phyloP scores from a whole-genome alignment of 352 stramenopile species.

The Plasmopara muralis region DNA sequence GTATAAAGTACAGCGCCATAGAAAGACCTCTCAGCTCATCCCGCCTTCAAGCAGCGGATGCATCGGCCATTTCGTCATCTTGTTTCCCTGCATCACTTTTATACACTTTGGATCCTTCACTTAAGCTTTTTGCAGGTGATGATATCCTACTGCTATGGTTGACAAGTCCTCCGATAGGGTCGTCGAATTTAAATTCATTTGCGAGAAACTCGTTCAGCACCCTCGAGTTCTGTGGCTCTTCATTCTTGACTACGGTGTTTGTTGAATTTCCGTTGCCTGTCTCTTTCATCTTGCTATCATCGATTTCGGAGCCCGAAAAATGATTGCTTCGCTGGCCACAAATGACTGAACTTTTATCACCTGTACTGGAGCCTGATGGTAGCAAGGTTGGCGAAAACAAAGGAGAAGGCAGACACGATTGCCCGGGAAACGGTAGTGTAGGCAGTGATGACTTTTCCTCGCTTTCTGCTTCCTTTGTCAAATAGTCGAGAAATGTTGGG shows the following conservation, averaged over 20 bases:
- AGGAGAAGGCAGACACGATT: conserved; percentile 34
- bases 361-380: conserved; percentile 22
- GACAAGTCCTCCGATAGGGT: conserved; percentile 13
- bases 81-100: conserved; percentile 5
- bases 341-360: conserved; percentile 23
- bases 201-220: conserved; percentile 73
- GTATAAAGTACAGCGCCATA: neutral
- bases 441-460: conserved; percentile 51
- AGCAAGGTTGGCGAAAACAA: conserved; percentile 31
- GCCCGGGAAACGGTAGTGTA: conserved; percentile 25
- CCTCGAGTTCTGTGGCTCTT: conserved; percentile 30
- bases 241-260: conserved; percentile 1
- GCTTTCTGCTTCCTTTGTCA: conserved; percentile 37
- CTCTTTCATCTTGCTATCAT: conserved; percentile 18
- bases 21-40: too few relatives aligned
- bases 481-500: conserved; percentile 69
- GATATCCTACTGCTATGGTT: conserved; percentile 18
- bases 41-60: conserved; percentile 19
- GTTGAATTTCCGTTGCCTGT: conserved; percentile 12
- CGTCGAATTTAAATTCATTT: conserved; percentile 63
- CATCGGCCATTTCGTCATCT: conserved; percentile 25
- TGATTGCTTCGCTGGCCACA: conserved; percentile 20
- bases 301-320: conserved; percentile 2
- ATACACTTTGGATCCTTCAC: neutral
- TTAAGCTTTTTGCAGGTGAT: conserved; percentile 6